phyloP scores from a whole-genome alignment of 257 asterid genomes.

The Nemophila menziesii region DNA sequence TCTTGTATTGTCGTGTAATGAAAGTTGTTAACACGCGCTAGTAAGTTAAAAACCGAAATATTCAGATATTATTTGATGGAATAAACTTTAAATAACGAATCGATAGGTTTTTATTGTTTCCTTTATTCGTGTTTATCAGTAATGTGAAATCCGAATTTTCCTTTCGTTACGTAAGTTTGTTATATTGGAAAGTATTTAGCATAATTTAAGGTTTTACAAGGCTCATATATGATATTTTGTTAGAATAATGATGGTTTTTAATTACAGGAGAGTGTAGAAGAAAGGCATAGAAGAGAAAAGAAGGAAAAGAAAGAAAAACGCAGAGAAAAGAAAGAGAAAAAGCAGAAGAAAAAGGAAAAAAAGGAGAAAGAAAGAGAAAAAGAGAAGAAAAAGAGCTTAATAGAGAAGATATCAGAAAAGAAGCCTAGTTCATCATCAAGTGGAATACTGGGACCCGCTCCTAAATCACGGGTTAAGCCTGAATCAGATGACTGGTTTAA shows the following conservation, averaged over 20 bases:
- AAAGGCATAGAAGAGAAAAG: constrained; percentile 38
- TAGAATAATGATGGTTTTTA: no score
- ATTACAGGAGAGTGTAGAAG: constrained; percentile 38
- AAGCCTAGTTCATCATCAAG: constrained; percentile 17
- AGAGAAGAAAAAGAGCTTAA: constrained; percentile 21
- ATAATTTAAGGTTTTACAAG: not conserved
- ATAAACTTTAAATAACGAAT: not conserved
- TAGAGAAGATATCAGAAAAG: constrained; percentile 27
- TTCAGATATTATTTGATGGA: not conserved
- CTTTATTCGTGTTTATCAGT: not conserved
- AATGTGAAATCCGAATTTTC: not conserved
- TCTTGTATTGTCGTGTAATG: no score
- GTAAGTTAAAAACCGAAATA: not conserved
- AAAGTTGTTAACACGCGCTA: not conserved
- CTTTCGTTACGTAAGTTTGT: not conserved
- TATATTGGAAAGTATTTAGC: not conserved
- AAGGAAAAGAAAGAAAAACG: constrained; percentile 38
- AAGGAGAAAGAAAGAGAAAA: constrained; percentile 30
- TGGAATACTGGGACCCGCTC: constrained; percentile 6
- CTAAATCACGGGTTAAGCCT: constrained; percentile 3
- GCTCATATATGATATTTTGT: not conserved
- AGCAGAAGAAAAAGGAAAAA: constrained; percentile 31
- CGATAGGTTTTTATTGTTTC: not conserved
- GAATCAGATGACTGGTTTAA: constrained; percentile 27
- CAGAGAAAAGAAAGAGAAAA: constrained; percentile 41